Evolutionary conservation across 2,329 filamentous ascomycete species (phyloP), one percentile per base, ranked within the genome.

Genomic region (Trichoderma endophyticum): DNA sequence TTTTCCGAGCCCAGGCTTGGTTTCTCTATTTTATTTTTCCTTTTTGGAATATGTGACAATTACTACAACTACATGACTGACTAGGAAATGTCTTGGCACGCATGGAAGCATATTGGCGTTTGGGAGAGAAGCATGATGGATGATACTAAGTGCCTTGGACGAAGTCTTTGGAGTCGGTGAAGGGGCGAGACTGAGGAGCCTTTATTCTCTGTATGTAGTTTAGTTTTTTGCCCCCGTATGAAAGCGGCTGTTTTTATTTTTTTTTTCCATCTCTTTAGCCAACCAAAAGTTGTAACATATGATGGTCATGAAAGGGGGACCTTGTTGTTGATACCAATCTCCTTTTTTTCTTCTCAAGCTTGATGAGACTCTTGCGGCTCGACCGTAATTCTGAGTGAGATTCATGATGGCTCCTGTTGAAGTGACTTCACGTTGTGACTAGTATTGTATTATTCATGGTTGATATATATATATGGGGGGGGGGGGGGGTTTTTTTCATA

Each of bases 1-100:
- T 26, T 51, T 51, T 51, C 26, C 21, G 18, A 64, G 51, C 26
- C 26, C 24, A 34, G 28, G 43, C 56, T 24, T 48, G 39, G 54
- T 36, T 56, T 24, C 12, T 24, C 12, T 15, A 36, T 24, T 34
- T 34, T 61, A 28, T 56, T 15, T 36, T 62, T 21, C 21, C 21
- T 34, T 59, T 72, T 54, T 59, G 70, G 21, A 59, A 73, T 60
- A 72, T 68, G 64, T 72, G 70, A 66, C 59, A 54, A 26, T 51
- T 21, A 65, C 43, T 36, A 59, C 36, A 36, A 71, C 48, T 59
- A 69, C 65, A 70, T 70, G 71, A 70, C 57, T 64, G 59, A 70
- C 57, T 70, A 26, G 51, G 71, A 72, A 59, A 70, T 70, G 66
- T 88, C 81, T 90, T 87, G 56, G 91, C 86, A 79, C 88, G 73